Evolutionary conservation across 2,329 filamentous ascomycete genomes (phyloP).

Genomic region (Penicillium sp.): DNA sequence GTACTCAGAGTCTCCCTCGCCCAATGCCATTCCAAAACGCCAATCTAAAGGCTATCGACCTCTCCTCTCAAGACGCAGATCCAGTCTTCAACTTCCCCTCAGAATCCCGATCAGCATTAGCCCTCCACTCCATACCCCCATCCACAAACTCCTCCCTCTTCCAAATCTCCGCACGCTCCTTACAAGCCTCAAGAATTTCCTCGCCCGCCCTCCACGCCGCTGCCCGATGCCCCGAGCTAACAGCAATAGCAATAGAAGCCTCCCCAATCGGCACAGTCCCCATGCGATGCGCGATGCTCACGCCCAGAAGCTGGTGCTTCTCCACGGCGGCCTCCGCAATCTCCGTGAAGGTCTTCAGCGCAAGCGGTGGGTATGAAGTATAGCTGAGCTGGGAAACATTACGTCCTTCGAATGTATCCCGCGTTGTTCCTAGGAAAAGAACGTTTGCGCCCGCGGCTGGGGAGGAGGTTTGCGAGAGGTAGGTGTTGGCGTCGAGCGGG

Average conservation of each 20-base stretch:
- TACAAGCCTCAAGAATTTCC: conserved; percentile 84
- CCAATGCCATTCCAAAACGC: background rate
- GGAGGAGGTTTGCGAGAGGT: conserved; percentile 43
- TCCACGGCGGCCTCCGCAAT: conserved; percentile 54
- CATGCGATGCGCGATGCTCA: conserved; percentile 82
- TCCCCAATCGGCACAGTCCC: conserved; percentile 87
- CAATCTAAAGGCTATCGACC: background rate
- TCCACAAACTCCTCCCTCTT: conserved; percentile 86
- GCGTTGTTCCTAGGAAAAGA: conserved; percentile 52
- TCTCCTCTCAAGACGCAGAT: background rate
- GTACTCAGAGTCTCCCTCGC: too few species aligned
- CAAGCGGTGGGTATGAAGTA: conserved; percentile 47
- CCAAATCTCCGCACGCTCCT: conserved; percentile 90
- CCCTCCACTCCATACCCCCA: conserved; percentile 77
- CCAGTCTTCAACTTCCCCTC: conserved; percentile 41
- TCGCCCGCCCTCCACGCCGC: conserved; percentile 88
- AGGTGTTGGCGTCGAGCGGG: conserved; percentile 40
- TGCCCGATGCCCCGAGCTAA: conserved; percentile 79
- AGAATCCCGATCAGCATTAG: conserved; percentile 74
- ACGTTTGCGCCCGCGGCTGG: conserved; percentile 50
- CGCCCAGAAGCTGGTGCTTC: conserved; percentile 67
- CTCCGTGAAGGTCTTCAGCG: conserved; percentile 43
- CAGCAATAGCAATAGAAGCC: conserved; percentile 88
- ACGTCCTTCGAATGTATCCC: conserved; percentile 47
- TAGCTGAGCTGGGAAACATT: conserved; percentile 51